Evolutionary conservation across 129 eudicot species (phyloP), one percentile per base, ranked within the genome.

Genomic region (Ambrosia artemisiifolia): DNA sequence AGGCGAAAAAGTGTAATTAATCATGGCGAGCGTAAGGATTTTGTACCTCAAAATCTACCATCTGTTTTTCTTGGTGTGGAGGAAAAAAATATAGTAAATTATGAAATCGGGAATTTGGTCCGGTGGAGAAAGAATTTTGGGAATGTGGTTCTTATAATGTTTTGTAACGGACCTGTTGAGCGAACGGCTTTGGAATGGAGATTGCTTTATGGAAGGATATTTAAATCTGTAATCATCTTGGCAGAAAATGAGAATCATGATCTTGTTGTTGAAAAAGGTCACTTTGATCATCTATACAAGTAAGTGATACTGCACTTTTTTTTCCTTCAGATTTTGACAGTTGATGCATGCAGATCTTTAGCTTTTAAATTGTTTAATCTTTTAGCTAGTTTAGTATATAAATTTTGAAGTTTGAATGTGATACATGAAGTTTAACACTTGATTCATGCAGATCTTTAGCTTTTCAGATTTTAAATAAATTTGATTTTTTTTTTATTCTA

Each of bases 41-140:
- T 85, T 77, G 85, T 93, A 19, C 98, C 98, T 36, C 91, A 78
- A 63, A 92, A 92, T 54, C 70, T 92, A 59, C 98, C 96, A 0
- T 85, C 92, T 69, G 85, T 87, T 70, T 95, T 87, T 85, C 95
- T 93, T 68, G 98, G 98, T 51, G 96, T 93, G 11, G 98, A 87
- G 76, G 96, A 93, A 80, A 90, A 83, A 5, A 92, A 89, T 57
- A 85, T 85, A 0, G 96, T 93, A 77, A 93, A 89, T 83, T 87
- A 89, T 75, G 98, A 92, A 78, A 89, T 92, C 43, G 98, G 88
- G 72, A 87, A 92, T 78, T 79, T 92, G 83, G 89, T 92, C 10
- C 34, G 81, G 51, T 92, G 96, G 98, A 85, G 98, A 84, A 89
- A 92, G 89, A 77, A 83, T 83, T 89, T 89, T 42, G 95, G 98